Conservation (phyloP, 495 filamentous ascomycete species). For the Lichenothelia convexa region DNA sequence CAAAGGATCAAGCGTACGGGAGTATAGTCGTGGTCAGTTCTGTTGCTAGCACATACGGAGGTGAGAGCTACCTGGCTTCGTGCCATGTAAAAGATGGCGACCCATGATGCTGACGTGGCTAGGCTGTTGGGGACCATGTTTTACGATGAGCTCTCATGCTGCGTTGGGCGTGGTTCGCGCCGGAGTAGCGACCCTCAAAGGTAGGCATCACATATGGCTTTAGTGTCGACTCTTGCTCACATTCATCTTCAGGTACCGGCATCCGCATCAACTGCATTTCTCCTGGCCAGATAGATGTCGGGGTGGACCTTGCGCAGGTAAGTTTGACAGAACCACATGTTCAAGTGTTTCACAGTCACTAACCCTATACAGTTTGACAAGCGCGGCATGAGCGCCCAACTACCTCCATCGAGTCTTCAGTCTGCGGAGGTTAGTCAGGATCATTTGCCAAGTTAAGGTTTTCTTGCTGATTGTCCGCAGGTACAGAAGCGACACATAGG, state of each 20-base stretch:
- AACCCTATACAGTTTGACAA: slow-evolving; percentile 26
- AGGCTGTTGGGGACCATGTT: slow-evolving; percentile 37
- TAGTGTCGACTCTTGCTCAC: not conserved
- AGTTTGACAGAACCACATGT: too few species aligned
- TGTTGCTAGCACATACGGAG: slow-evolving; percentile 38
- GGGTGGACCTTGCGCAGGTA: slow-evolving; percentile 32
- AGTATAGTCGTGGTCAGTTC: slow-evolving; percentile 38
- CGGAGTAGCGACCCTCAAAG: slow-evolving; percentile 38
- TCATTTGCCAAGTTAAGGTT: not conserved
- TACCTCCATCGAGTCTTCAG: slow-evolving; percentile 36
- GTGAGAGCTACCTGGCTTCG: slow-evolving; percentile 10
- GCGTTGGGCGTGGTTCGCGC: slow-evolving; percentile 38
- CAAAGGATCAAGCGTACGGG: slow-evolving; percentile 36
- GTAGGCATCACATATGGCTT: slow-evolving; percentile 1
- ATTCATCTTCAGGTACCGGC: slow-evolving; percentile 25
- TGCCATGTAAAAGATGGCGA: too few species aligned
- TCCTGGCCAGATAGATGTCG: slow-evolving; percentile 39
- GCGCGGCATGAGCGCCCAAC: slow-evolving; percentile 34
- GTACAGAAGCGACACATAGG: slow-evolving; percentile 26
- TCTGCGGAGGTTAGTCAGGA: slow-evolving; percentile 23
- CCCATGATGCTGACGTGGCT: too few species aligned
- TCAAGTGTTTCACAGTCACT: slow-evolving; percentile 5
- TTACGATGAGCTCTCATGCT: slow-evolving; percentile 40
- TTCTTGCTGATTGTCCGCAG: slow-evolving; percentile 4
- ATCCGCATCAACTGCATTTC: slow-evolving; percentile 42